Evolutionary conservation across 371 early-diverging fungal species (phyloP).

Genomic region (Rhizopus sp.): DNA sequence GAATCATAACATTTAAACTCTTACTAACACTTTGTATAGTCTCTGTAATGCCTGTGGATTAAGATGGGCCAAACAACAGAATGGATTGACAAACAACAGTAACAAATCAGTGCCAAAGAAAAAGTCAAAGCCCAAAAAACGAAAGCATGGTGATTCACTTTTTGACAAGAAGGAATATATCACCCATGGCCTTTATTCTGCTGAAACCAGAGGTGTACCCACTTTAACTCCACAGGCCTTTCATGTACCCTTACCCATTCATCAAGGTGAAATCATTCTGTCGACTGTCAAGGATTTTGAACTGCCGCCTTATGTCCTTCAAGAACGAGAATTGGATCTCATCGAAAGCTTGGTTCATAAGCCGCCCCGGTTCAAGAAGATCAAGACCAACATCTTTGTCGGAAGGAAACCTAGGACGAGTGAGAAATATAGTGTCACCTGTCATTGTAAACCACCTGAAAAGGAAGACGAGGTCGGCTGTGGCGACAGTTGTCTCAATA

Average conservation of each 20-base stretch:
- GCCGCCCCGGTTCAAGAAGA: constrained; percentile 31
- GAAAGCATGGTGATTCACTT: background rate
- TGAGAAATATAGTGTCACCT: constrained; percentile 44
- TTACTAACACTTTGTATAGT: constrained; percentile 16
- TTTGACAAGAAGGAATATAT: constrained; percentile 19
- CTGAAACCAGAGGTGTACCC: constrained; percentile 3
- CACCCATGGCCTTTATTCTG: constrained; percentile 20
- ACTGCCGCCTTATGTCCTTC: constrained; percentile 52
- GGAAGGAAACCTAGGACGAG: constrained; percentile 65
- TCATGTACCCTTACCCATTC: constrained; percentile 52
- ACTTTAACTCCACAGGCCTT: constrained; percentile 13
- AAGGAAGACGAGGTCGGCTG: constrained; percentile 58
- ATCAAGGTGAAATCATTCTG: constrained; percentile 50
- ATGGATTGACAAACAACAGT: background rate
- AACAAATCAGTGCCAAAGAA: background rate
- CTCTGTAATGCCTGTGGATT: constrained; percentile 51
- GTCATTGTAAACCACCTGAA: constrained; percentile 68
- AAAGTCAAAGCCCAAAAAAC: background rate
- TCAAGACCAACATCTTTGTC: constrained; percentile 63
- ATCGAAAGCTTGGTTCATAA: constrained; percentile 20
- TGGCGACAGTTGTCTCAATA: constrained; percentile 76
- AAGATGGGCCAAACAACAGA: constrained; percentile 26
- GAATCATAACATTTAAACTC: background rate
- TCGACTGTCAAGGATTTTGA: constrained; percentile 43
- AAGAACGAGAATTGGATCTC: constrained; percentile 45